phyloP scores from a whole-genome alignment of 169 alveolate species.

The Eimeria sp. region DNA sequence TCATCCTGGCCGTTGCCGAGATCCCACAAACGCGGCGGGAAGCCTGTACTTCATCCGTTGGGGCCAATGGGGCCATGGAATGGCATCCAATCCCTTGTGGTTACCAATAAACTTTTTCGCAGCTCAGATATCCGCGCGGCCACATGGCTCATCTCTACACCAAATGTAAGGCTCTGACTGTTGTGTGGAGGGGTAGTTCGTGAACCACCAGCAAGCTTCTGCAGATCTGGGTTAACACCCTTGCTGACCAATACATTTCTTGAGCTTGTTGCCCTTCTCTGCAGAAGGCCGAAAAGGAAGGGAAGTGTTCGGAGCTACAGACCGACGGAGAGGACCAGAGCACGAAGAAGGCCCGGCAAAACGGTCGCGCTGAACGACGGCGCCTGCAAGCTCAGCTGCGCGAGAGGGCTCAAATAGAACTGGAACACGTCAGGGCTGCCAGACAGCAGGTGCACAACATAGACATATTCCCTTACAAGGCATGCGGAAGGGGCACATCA shows the following conservation, averaged over 20 bases:
- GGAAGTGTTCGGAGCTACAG: background rate
- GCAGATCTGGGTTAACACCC: background rate
- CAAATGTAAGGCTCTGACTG: background rate
- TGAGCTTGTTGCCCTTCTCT: background rate
- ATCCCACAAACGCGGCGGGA: background rate
- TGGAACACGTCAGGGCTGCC: constrained; percentile 14
- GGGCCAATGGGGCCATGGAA: constrained; percentile 6
- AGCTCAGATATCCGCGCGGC: constrained; percentile 3
- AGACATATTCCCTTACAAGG: constrained; percentile 19
- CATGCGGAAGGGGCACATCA: background rate
- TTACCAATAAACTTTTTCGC: background rate
- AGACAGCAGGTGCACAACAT: background rate
- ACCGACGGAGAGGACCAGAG: background rate
- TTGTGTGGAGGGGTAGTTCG: background rate
- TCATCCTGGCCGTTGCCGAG: background rate
- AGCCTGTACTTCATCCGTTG: background rate
- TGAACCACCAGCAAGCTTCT: background rate
- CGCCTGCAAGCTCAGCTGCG: constrained; percentile 43
- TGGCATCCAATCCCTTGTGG: constrained; percentile 12
- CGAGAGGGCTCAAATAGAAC: constrained; percentile 16
- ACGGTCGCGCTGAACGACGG: constrained; percentile 5
- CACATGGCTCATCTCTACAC: constrained; percentile 8
- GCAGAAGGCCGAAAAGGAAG: background rate
- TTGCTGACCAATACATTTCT: background rate
- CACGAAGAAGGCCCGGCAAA: background rate